phyloP scores from a whole-genome alignment of 1,139 yeast genomes.

The Kodamaea sp. region DNA sequence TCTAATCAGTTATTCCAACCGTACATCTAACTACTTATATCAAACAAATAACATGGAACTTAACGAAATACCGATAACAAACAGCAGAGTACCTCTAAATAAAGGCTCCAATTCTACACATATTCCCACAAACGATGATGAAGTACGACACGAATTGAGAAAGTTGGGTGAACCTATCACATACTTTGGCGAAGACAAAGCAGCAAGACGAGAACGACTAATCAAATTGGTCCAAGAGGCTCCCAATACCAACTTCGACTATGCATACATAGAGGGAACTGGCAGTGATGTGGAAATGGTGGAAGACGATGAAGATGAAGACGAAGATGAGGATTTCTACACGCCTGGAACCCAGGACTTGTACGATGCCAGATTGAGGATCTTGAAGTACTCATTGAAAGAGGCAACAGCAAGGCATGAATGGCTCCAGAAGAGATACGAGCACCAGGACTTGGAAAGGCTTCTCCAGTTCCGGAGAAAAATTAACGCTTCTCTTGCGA shows the following conservation, averaged over 20 bases:
- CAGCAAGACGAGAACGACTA: constrained; percentile 62
- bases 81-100: constrained; percentile 16
- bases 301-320: constrained; percentile 38
- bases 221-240: constrained; percentile 27
- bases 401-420: constrained; percentile 46
- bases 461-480: constrained; percentile 47
- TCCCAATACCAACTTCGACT: constrained; percentile 22
- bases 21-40: no score
- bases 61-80: constrained; percentile 20
- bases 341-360: constrained; percentile 75
- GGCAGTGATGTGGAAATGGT: constrained; percentile 21
- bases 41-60: constrained; percentile 23
- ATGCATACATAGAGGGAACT: constrained; percentile 20
- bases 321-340: constrained; percentile 75
- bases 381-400: constrained; percentile 53
- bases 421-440: constrained; percentile 21
- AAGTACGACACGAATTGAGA: constrained; percentile 52
- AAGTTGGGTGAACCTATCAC: constrained; percentile 61
- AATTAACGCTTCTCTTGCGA: constrained; percentile 36
- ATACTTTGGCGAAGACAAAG: constrained; percentile 59
- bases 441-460: constrained; percentile 28
- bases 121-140: constrained; percentile 66
- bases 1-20: no score
- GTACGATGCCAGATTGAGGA: constrained; percentile 49
- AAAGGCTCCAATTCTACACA: neutral